These are phyloP conservation scores for Jackrogersella minutella DNA, from an alignment of 495 filamentous ascomycete genomes.

Conservation along the genomic window DNA sequence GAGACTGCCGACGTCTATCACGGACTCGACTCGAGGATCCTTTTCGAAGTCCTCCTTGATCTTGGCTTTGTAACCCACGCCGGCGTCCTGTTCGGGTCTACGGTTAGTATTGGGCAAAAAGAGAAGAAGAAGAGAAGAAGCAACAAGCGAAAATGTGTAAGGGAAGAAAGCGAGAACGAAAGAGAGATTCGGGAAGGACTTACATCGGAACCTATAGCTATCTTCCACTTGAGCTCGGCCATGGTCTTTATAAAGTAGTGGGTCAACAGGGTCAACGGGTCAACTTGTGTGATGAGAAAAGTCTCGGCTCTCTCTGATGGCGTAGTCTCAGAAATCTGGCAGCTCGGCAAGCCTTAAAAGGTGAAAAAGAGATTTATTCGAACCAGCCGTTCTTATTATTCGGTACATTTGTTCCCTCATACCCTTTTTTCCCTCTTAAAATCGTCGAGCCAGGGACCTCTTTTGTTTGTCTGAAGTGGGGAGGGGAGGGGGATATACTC, in stretches of 20 bases:
- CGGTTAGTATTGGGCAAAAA: conserved; percentile 24
- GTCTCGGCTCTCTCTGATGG: not conserved
- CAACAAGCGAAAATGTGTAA: too few species aligned
- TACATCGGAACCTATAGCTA: conserved; percentile 58
- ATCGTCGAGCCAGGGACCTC: conserved; percentile 2
- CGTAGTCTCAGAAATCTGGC: conserved; percentile 3
- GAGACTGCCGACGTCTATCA: conserved; percentile 71
- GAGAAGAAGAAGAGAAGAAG: not conserved
- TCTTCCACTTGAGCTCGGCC: conserved; percentile 55
- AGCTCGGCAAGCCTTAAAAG: conserved; percentile 11
- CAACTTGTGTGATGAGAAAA: not conserved
- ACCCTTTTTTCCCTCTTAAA: not conserved
- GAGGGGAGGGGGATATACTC: conserved; percentile 17
- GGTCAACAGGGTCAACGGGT: not conserved
- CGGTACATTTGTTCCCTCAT: conserved; percentile 12
- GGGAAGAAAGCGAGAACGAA: conserved; percentile 37
- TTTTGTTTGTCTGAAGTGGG: conserved; percentile 19
- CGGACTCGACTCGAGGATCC: conserved; percentile 69
- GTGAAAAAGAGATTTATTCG: conserved; percentile 4
- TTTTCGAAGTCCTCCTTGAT: conserved; percentile 76
- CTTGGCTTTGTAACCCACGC: conserved; percentile 78
- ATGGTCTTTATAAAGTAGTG: conserved; percentile 27
- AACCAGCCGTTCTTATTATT: conserved; percentile 13
- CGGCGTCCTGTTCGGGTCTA: conserved; percentile 67
- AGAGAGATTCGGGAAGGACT: conserved; percentile 41